A percentile compares a stretch with the other conserved stretches of the same genome.
phyloP scores from a whole-genome alignment of 148 eudicot species.

The Nepenthes gracilis region DNA sequence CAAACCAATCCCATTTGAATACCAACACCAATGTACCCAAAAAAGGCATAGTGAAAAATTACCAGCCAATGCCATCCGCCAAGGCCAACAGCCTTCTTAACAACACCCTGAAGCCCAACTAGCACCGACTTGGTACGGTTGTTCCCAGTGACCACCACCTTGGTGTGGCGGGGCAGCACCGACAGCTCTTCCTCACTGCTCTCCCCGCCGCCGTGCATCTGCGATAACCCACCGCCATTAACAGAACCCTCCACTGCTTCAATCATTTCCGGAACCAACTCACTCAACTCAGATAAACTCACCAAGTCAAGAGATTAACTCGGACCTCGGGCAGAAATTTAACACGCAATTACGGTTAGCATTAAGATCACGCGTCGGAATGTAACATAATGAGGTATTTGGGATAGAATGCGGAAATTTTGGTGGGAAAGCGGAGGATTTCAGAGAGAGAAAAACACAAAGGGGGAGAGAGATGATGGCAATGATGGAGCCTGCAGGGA shows the following conservation, averaged over 20 bases:
- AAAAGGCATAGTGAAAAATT: constrained; percentile 2
- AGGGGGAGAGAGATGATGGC: not conserved
- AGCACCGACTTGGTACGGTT: constrained; percentile 70
- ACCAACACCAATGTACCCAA: too few relatives aligned
- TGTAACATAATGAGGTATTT: constrained; percentile 4
- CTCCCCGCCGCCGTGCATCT: constrained; percentile 37
- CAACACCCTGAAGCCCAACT: constrained; percentile 69
- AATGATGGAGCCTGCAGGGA: not conserved
- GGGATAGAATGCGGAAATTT: not conserved
- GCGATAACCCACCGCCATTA: constrained; percentile 24
- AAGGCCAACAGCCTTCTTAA: constrained; percentile 72
- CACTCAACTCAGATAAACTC: not conserved
- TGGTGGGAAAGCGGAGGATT: constrained; percentile 10
- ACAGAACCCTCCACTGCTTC: constrained; percentile 27
- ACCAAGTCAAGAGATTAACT: constrained; percentile 3
- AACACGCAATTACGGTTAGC: constrained; percentile 4
- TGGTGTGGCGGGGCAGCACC: constrained; percentile 61
- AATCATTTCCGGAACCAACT: constrained; percentile 20
- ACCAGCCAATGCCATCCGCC: constrained; percentile 96
- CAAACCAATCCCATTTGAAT: too few relatives aligned
- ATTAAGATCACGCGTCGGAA: constrained; percentile 24
- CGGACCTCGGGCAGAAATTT: constrained; percentile 1
- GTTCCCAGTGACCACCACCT: constrained; percentile 68
- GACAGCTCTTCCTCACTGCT: constrained; percentile 67
- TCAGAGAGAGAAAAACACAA: constrained; percentile 8